A percentile compares a stretch with the other conserved stretches of the same genome.
These are phyloP conservation scores for Umbelopsis sp. DNA, from an alignment of 192 early-diverging fungal genomes.

Conservation along the genomic window DNA sequence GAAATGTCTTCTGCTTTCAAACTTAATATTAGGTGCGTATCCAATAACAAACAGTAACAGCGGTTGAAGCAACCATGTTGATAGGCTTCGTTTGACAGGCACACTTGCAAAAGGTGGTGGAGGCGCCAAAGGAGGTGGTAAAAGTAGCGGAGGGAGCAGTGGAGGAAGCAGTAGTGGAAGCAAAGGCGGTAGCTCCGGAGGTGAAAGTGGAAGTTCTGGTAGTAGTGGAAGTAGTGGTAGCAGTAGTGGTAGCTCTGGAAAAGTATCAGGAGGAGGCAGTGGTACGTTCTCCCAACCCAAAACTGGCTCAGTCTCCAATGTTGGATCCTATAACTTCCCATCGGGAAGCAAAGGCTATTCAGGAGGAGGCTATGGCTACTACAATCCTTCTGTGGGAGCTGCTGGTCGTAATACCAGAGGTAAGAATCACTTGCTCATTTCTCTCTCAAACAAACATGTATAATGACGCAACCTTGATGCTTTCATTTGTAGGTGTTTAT, in stretches of 20 bases:
- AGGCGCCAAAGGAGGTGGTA: constrained; percentile 19
- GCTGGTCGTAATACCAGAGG: constrained; percentile 18
- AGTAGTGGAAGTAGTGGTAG: constrained; percentile 7
- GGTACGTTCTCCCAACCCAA: constrained; percentile 15
- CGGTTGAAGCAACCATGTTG: background rate
- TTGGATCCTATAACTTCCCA: constrained; percentile 23
- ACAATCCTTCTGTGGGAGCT: background rate
- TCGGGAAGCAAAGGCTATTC: constrained; percentile 27
- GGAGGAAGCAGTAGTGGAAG: constrained; percentile 18
- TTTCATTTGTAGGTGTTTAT: constrained; percentile 19
- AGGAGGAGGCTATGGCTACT: constrained; percentile 33
- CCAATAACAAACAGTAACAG: background rate
- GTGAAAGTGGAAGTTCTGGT: constrained; percentile 16
- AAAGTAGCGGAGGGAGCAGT: background rate
- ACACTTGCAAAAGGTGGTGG: constrained; percentile 33
- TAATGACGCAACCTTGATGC: background rate
- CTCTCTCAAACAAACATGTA: background rate
- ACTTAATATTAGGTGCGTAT: constrained; percentile 8
- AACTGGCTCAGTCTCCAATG: background rate
- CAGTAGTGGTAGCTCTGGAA: background rate
- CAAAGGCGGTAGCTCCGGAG: background rate
- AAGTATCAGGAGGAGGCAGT: constrained; percentile 2
- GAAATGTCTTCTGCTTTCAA: background rate
- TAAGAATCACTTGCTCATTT: background rate
- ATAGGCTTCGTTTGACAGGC: background rate